Conservation (phyloP, 192 early-diverging fungal genomes). For the Rhizophagus prolifer region DNA sequence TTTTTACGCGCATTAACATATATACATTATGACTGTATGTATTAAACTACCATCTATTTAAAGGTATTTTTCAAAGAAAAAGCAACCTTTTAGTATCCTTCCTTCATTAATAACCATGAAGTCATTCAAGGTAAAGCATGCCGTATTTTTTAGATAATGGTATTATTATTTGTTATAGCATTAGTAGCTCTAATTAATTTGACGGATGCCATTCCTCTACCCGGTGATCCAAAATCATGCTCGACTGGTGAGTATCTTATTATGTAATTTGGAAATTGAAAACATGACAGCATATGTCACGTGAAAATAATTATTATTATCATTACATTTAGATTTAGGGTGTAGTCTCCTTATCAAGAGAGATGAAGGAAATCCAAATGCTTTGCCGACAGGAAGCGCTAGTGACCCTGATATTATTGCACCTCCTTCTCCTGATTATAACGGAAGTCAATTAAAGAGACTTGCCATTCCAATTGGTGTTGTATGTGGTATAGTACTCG, state of each 20-base stretch:
- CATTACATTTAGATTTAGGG: too few relatives aligned
- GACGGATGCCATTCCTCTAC: background rate
- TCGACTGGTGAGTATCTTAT: conserved; percentile 16
- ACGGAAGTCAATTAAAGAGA: background rate
- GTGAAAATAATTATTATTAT: conserved; percentile 6
- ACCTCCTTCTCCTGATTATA: background rate
- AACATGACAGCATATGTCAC: conserved; percentile 26
- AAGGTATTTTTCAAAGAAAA: background rate
- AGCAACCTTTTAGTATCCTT: background rate
- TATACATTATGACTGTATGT: too few relatives aligned
- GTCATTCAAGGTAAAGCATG: background rate
- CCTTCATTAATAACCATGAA: background rate
- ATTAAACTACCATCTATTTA: background rate
- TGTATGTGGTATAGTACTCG: background rate
- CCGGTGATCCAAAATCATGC: conserved; percentile 40
- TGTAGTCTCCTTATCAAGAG: background rate
- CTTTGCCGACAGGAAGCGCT: background rate
- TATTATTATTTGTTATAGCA: background rate
- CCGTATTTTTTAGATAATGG: background rate
- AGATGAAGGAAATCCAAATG: background rate
- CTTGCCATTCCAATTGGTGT: conserved; percentile 2
- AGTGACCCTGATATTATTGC: background rate
- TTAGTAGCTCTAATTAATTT: background rate
- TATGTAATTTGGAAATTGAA: background rate
- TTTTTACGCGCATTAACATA: background rate